Evolutionary conservation across 495 filamentous ascomycete genomes (phyloP).

Genomic region (Podospora sp.): DNA sequence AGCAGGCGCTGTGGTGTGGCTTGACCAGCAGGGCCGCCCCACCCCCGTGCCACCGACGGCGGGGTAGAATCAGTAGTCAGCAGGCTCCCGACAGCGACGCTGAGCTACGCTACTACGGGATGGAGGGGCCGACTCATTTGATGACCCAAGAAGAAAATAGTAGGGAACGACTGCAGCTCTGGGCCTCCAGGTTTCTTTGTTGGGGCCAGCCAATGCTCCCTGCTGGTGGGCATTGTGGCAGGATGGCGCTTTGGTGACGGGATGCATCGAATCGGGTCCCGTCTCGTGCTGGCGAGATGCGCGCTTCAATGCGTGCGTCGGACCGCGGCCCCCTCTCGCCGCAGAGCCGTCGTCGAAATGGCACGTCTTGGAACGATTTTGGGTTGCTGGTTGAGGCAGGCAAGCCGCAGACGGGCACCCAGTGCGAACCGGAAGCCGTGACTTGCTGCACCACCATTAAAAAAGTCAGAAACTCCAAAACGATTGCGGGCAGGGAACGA

Average conservation of each 20-base stretch:
- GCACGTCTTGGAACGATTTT: not conserved
- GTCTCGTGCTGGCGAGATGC: not conserved
- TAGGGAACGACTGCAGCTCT: not conserved
- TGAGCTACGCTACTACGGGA: not conserved
- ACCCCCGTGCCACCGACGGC: not conserved
- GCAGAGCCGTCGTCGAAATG: conserved; percentile 2
- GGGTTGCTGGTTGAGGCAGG: not conserved
- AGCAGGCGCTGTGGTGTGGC: not conserved
- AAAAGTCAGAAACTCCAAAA: not conserved
- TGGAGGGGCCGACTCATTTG: not conserved
- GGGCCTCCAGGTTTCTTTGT: not conserved
- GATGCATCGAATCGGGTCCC: conserved; percentile 5
- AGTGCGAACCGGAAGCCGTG: not conserved
- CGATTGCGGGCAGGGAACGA: not conserved
- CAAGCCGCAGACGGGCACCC: not conserved
- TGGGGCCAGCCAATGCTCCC: not conserved
- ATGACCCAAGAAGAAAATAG: not conserved
- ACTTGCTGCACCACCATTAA: not conserved
- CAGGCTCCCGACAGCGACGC: no score
- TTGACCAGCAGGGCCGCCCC: not conserved
- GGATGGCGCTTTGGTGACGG: conserved; percentile 3
- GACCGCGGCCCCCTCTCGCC: conserved; percentile 10
- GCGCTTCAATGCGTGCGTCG: not conserved
- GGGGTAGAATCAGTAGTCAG: no score
- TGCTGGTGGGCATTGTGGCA: not conserved